Conservation (phyloP, 352 stramenopile genomes). For the Globisporangium paddicum region DNA sequence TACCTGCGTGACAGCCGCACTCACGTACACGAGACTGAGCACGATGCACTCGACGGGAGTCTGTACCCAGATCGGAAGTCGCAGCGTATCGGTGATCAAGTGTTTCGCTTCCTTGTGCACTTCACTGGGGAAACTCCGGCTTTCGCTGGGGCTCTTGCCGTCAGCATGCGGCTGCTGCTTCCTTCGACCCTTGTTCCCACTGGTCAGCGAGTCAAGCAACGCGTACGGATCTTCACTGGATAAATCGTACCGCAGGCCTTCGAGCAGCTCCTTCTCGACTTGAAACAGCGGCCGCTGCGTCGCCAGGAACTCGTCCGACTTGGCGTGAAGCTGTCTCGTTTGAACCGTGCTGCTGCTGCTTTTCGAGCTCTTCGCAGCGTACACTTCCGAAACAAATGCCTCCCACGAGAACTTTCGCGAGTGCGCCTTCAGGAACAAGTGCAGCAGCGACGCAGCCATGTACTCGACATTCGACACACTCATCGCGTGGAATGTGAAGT, state of each 20-base stretch:
- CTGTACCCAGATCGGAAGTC: conserved; percentile 60
- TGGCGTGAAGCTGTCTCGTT: conserved; percentile 14
- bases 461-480: conserved; percentile 54
- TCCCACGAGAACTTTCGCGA: conserved; percentile 50
- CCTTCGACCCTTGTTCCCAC: conserved; percentile 34
- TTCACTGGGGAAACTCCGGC: conserved; percentile 26
- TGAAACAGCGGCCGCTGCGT: conserved; percentile 57
- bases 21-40: conserved; percentile 66
- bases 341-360: conserved; percentile 14
- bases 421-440: conserved; percentile 76
- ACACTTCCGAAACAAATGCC: conserved; percentile 69
- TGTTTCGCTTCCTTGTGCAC: conserved; percentile 69
- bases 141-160: conserved; percentile 12
- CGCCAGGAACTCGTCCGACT: conserved; percentile 45
- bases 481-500: conserved; percentile 74
- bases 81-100: conserved; percentile 45
- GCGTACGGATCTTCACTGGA: conserved; percentile 64
- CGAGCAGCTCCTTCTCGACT: conserved; percentile 55
- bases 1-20: conserved; percentile 39
- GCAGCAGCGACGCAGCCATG: conserved; percentile 60
- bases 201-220: conserved; percentile 65
- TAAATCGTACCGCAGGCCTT: conserved; percentile 74
- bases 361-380: conserved; percentile 43
- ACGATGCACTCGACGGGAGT: conserved; percentile 59
- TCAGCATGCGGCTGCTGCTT: conserved; percentile 14